Base-by-base conservation (phyloP, 768 basidiomycete species). In the Kwoniella mangroviensis region DNA sequence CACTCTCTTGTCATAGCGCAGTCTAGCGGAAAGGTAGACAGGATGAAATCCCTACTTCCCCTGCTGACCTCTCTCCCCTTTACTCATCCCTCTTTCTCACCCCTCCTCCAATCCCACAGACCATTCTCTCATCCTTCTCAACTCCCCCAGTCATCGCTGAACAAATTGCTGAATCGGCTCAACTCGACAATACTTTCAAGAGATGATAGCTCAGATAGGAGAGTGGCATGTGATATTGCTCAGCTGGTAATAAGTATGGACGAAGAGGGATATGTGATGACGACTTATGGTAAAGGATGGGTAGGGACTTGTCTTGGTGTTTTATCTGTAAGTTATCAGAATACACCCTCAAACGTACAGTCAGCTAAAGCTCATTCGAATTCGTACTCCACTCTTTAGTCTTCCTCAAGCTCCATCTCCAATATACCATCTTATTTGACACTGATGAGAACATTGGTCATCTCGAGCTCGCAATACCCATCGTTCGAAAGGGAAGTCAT, bases 401-500 rank as follows among this genome's bases (percentile, higher is more conserved):
- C 73, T 22, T 41, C 63, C 2, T 52, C 52, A 17, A 65, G 63
- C 19, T n/a, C 59, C 19, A 55, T 71, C 19, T 19, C 15, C 5
- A 28, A 56, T 28, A 24, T 68, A n/a, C 17, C 65, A 2, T 21
- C 62, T 17, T 57, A 70, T 21, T 59, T 78, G 19, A 56, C 40
- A 15, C 54, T 79, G 24, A 58, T 76, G 4, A 49, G 58, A 13
- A 68, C 63, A 4, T 54, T 77, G 41, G 57, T 80, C 21, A 21
- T 71, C 3, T 52, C 63, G 24, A 59, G 73, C 9, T 63, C 73
- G 0, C 61, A 64, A 42, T 77, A 76, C 45, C 79, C 79, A 0
- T 74, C 75, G 11, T 80, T 80, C 64, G 79, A 80, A 56, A 28
- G 79, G 40, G 79, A 80, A 62, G 59, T 71, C 0, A 64, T 80